Conservation (phyloP, 495 filamentous ascomycete species). For the Neurospora intermedia region DNA sequence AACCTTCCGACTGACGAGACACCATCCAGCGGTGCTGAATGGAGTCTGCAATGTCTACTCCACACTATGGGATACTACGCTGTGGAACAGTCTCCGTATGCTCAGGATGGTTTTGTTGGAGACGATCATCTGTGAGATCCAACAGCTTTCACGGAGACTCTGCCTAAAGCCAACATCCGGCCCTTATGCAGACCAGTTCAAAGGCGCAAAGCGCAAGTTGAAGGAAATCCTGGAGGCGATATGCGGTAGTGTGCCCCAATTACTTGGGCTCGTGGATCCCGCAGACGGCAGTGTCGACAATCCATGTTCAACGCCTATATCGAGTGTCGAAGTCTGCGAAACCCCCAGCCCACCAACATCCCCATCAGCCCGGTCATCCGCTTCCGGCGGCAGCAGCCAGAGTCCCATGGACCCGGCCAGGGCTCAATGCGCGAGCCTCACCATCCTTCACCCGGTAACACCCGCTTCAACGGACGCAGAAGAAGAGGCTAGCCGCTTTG, state of each 20-base stretch:
- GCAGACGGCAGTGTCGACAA: slow-evolving; percentile 13
- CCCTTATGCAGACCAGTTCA: slow-evolving; percentile 15
- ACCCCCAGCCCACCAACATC: slow-evolving; percentile 21
- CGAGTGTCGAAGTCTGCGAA: slow-evolving; percentile 22
- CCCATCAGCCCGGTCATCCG: slow-evolving; percentile 13
- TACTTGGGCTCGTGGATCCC: slow-evolving; percentile 26
- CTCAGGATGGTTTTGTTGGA: slow-evolving; percentile 48
- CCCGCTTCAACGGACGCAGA: slow-evolving; percentile 5
- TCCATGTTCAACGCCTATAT: slow-evolving; percentile 13
- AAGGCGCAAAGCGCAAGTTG: slow-evolving; percentile 22
- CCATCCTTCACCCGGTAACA: slow-evolving; percentile 18
- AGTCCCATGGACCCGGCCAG: background rate
- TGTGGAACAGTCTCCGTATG: slow-evolving; percentile 48
- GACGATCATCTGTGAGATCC: slow-evolving; percentile 32
- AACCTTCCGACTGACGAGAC: slow-evolving; percentile 19
- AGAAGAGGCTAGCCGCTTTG: slow-evolving; percentile 23
- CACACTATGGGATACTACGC: slow-evolving; percentile 38
- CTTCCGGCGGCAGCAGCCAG: slow-evolving; percentile 12
- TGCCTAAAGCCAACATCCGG: slow-evolving; percentile 3
- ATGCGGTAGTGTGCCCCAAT: slow-evolving; percentile 36
- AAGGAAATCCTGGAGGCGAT: slow-evolving; percentile 30
- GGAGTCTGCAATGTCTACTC: slow-evolving; percentile 45
- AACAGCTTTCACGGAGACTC: slow-evolving; percentile 8
- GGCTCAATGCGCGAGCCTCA: slow-evolving; percentile 13
- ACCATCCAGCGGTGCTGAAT: slow-evolving; percentile 33